Conservation (phyloP, 2,329 filamentous ascomycete species). For the Cercospora canescens region DNA sequence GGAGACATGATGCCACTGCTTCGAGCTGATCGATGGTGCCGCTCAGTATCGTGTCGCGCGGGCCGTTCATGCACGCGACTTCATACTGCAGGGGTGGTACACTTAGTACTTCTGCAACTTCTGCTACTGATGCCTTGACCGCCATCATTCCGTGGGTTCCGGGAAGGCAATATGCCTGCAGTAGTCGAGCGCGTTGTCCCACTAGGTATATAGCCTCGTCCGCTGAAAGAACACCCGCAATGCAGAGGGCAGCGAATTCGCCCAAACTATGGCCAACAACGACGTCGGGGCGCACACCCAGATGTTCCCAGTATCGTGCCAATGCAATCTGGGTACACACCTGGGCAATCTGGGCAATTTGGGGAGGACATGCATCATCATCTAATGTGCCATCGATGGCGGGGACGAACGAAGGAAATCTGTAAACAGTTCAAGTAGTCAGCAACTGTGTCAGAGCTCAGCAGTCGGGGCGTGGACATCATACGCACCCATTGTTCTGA, state of each 20-base stretch:
- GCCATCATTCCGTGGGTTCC: conserved; percentile 31
- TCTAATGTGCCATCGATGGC: not conserved
- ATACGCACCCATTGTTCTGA: no score
- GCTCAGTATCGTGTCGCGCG: conserved; percentile 25
- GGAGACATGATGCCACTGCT: conserved; percentile 4
- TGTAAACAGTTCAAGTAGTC: no score
- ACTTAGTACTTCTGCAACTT: not conserved
- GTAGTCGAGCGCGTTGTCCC: conserved; percentile 35
- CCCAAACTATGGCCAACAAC: conserved; percentile 28
- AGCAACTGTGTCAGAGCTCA: no score
- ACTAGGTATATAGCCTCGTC: conserved; percentile 36
- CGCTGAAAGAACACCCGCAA: conserved; percentile 18
- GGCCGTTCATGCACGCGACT: conserved; percentile 31
- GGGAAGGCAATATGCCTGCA: conserved; percentile 27
- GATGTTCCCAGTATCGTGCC: not conserved
- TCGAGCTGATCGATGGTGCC: conserved; percentile 21
- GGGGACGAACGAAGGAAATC: not conserved
- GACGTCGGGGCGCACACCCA: no score
- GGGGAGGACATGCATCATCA: no score
- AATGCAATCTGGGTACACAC: conserved; percentile 13
- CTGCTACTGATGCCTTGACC: conserved; percentile 9
- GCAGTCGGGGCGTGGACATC: no score
- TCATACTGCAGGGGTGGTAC: not conserved
- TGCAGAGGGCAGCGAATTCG: conserved; percentile 14
- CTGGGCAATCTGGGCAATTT: not conserved